Percentiles rank a stretch among this genome's conserved stretches.
These are phyloP conservation scores for Pyrus hybrid DNA, from an alignment of 331 rosid genomes.

Conservation along the genomic window DNA sequence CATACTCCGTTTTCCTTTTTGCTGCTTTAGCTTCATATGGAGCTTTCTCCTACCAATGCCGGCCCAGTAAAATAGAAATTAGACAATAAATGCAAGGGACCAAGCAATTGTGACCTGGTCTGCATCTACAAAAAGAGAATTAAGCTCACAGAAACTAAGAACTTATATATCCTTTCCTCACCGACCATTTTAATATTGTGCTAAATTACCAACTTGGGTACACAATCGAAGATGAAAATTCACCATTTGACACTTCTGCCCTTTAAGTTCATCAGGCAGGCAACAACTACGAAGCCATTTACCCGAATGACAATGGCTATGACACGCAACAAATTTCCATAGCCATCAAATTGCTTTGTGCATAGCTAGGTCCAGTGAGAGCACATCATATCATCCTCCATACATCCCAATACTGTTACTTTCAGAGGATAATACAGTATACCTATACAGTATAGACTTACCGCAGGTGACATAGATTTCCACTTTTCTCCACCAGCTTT, in stretches of 20 bases:
- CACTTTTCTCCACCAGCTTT: constrained; percentile 31
- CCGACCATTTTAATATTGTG: background rate
- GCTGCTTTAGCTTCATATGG: constrained; percentile 18
- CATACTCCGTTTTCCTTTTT: constrained; percentile 10
- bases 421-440: background rate
- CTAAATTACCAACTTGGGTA: constrained; percentile 7
- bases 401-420: background rate
- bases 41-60: constrained; percentile 12
- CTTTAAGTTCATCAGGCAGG: background rate
- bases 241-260: background rate
- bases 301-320: background rate
- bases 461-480: constrained; percentile 21
- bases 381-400: background rate
- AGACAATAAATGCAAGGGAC: background rate
- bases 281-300: background rate
- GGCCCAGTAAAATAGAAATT: background rate
- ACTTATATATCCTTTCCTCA: background rate
- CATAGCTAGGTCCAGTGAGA: background rate
- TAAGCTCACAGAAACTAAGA: background rate
- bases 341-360: background rate
- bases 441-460: background rate
- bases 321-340: background rate
- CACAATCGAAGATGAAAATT: constrained; percentile 10
- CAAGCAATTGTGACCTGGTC: background rate
- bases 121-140: background rate